Evolutionary conservation across 495 filamentous ascomycete species (phyloP).

Genomic region (Xylaria nigripes): DNA sequence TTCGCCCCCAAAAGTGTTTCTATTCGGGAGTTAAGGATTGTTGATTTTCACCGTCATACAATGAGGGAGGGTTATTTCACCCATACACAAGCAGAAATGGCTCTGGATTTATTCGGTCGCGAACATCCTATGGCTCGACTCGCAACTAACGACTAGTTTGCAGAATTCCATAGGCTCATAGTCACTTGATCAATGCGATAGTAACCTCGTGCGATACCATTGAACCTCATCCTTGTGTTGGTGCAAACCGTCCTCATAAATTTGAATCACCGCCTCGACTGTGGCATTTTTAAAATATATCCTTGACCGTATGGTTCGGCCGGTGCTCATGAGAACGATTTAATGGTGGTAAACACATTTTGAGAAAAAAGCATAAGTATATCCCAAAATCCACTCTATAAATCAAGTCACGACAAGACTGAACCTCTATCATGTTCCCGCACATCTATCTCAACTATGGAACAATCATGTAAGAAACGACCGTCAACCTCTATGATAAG

Average conservation of each 20-base stretch:
- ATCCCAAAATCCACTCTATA: not conserved
- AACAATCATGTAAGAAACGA: too few species aligned
- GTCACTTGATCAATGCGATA: slow-evolving; percentile 4
- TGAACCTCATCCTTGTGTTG: not conserved
- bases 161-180: slow-evolving; percentile 5
- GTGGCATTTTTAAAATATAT: not conserved
- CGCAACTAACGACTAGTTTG: not conserved
- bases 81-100: slow-evolving; percentile 3
- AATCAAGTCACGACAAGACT: not conserved
- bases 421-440: not conserved
- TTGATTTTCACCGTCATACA: slow-evolving; percentile 6
- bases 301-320: too few species aligned
- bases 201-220: not conserved
- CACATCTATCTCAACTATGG: too few species aligned
- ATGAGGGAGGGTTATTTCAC: slow-evolving; percentile 1
- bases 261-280: not conserved
- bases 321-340: not conserved
- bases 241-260: not conserved
- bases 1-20: slow-evolving; percentile 10
- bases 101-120: slow-evolving; percentile 9
- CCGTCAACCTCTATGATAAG: too few species aligned
- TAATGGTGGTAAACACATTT: not conserved
- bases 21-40: slow-evolving; percentile 9
- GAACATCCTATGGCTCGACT: slow-evolving; percentile 1
- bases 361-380: not conserved